Evolutionary conservation across 2,329 filamentous ascomycete genomes (phyloP), one percentile per base, ranked within the genome.

Genomic region (Fusarium sp.): DNA sequence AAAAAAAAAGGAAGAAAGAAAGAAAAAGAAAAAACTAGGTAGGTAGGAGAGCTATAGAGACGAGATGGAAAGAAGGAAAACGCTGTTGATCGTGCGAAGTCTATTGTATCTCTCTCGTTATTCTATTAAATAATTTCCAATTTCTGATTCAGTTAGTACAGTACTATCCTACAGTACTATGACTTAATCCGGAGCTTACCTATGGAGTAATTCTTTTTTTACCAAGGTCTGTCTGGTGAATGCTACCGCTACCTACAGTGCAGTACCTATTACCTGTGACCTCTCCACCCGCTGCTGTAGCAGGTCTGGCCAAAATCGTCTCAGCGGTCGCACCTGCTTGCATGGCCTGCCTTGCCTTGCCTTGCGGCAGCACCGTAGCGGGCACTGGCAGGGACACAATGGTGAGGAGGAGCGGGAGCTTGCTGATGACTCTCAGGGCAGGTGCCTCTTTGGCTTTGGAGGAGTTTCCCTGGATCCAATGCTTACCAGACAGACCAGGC

Each of bases 401-500:
- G 45, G 52, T 54, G 65, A 55, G 61, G 65, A 60, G 66, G 55
- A 67, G 66, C 52, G 70, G 54, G 57, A 57, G 68, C 68, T 65
- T 62, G 46, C 47, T 66, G 66, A 49, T 67, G 65, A 58, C 61
- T 62, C 65, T 62, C 66, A 69, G 65, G 66, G 66, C 65, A 67
- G 62, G 57, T 67, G 61, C 47, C 23, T 67, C 40, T 62, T 55
- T 69, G 66, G 56, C 40, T 62, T 55, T 69, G 66, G 56, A 69
- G 30, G 52, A 45, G 40, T 58, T 42, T 65, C 38, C 55, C 36
- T 23, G 23, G 23, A 23, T 23, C 23, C 23, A 23, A 40, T 65
- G 18, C 18, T 12, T 28, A 26, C 33, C 31, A 66, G 20, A n/a
- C 30, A 23, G 23, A 23, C 23, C 23, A 23, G 23, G 23, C 42